These are phyloP conservation scores for Pythium phragmitis DNA, from an alignment of 352 stramenopile genomes.

Conservation along the genomic window DNA sequence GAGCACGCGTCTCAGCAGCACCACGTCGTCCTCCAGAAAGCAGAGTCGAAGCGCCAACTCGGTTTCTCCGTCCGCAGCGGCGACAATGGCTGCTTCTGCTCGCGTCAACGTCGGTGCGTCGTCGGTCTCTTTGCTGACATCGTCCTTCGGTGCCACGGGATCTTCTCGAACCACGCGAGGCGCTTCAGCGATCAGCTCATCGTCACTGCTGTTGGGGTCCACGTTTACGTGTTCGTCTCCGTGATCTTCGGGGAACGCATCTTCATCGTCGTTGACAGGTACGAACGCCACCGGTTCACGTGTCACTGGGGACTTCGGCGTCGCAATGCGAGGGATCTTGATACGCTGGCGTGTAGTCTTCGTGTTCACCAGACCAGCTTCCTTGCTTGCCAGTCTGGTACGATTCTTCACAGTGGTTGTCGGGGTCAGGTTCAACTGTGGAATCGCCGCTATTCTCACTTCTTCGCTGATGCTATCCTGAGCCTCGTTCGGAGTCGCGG, in stretches of 20 bases:
- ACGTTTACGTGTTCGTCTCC: slow-evolving; percentile 6
- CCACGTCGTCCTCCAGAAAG: slow-evolving; percentile 52
- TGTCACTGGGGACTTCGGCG: background rate
- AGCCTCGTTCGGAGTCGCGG: slow-evolving; percentile 1
- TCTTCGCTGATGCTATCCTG: background rate
- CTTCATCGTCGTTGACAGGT: slow-evolving; percentile 8
- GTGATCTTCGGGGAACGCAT: slow-evolving; percentile 15
- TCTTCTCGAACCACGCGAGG: background rate
- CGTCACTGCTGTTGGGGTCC: background rate
- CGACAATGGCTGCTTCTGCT: slow-evolving; percentile 38
- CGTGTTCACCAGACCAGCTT: background rate
- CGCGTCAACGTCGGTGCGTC: slow-evolving; percentile 29
- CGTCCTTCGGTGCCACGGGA: background rate
- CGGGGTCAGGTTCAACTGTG: background rate
- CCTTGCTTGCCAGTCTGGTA: background rate
- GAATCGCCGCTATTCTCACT: background rate
- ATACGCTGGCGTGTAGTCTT: background rate
- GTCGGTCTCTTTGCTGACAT: background rate
- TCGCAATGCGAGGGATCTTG: slow-evolving; percentile 14
- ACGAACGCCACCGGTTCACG: slow-evolving; percentile 4
- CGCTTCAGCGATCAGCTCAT: background rate
- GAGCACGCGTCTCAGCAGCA: slow-evolving; percentile 42
- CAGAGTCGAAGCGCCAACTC: slow-evolving; percentile 56
- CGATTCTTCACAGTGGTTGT: background rate
- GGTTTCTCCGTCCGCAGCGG: slow-evolving; percentile 37